Conservation (phyloP, 306 rosid genomes). For the Crataegus laevigata region DNA sequence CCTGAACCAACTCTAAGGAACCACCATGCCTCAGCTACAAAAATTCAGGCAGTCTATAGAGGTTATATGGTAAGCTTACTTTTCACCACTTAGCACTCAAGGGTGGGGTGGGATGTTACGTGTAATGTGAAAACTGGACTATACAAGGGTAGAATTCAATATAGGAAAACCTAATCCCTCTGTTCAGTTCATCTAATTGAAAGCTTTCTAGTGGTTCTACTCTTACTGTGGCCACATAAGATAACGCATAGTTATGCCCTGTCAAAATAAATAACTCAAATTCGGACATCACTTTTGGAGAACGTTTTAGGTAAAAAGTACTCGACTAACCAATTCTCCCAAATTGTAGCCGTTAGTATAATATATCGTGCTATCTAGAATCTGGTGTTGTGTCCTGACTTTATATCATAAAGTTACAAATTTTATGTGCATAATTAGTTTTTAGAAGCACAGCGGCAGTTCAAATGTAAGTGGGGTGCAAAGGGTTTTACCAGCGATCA, state of each 20-base stretch:
- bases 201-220: neutral
- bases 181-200: neutral
- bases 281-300: neutral
- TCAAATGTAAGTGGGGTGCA: neutral
- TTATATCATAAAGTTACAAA: neutral
- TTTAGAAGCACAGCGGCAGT: neutral
- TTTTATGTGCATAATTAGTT: neutral
- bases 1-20: conserved; percentile 72
- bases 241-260: neutral
- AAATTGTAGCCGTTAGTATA: neutral
- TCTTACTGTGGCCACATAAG: neutral
- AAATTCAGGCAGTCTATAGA: conserved; percentile 81
- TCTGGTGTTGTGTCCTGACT: neutral
- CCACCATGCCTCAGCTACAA: conserved; percentile 82
- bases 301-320: neutral
- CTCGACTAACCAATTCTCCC: neutral
- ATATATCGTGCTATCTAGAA: neutral
- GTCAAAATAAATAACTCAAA: neutral
- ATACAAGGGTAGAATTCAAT: neutral
- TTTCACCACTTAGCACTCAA: neutral
- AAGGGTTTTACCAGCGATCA: neutral
- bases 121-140: neutral
- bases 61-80: conserved; percentile 67
- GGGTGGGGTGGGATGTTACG: neutral
- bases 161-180: neutral